Conservation (phyloP, 352 stramenopile genomes). For the Phytopythium cucurbitacearum region DNA sequence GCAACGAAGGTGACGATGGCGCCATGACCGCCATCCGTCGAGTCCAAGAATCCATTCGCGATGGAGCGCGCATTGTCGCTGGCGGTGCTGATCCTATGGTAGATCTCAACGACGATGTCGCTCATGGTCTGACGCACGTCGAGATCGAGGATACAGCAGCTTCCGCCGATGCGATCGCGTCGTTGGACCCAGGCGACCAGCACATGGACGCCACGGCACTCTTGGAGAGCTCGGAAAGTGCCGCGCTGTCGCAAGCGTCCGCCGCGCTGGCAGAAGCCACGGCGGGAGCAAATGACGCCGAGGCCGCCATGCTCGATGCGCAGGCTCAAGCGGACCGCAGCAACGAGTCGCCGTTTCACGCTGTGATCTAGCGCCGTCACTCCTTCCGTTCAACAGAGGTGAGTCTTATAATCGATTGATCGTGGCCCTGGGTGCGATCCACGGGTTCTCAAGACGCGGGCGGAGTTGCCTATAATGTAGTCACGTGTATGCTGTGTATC, state of each 20-base stretch:
- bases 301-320: conserved; percentile 19
- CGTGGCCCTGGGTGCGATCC: too few relatives aligned
- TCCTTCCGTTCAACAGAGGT: too few relatives aligned
- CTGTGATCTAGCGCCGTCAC: conserved; percentile 22
- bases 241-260: conserved; percentile 28
- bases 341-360: conserved; percentile 22
- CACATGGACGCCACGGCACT: conserved; percentile 30
- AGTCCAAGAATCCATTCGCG: conserved; percentile 61
- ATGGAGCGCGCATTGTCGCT: conserved; percentile 33
- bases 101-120: neutral
- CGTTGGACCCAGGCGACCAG: conserved; percentile 24
- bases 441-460: too few relatives aligned
- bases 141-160: conserved; percentile 1
- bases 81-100: conserved; percentile 8
- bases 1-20: conserved; percentile 53
- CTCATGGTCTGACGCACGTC: conserved; percentile 2
- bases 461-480: too few relatives aligned
- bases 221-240: conserved; percentile 29
- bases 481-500: too few relatives aligned
- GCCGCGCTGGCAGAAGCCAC: conserved; percentile 33
- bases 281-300: conserved; percentile 8
- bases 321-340: conserved; percentile 12
- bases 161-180: conserved; percentile 15
- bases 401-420: too few relatives aligned
- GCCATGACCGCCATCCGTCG: conserved; percentile 51